Base-by-base conservation (phyloP, 2,329 filamentous ascomycete species). In the Penicillium psychrosexuale region DNA sequence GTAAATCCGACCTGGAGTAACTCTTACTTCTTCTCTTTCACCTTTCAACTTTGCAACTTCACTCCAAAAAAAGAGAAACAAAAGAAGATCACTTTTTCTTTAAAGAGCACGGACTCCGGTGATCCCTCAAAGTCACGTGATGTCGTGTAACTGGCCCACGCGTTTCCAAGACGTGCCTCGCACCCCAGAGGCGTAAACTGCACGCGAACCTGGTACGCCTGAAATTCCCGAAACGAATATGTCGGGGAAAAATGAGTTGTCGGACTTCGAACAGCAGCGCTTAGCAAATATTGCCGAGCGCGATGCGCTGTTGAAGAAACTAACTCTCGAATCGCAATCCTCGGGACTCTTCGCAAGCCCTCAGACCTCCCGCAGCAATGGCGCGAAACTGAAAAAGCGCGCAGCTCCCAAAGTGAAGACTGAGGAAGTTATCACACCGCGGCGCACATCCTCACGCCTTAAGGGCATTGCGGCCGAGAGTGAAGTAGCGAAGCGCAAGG, bases 251-350 rank as follows among this genome's bases (percentile, higher is more conserved):
- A 70, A 76, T 30, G 82, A 82, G 34, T 77, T 95, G 64, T 95
- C 89, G 73, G 90, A 91, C 37, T 97, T 96, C 73, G 92, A 96
- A 78, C 86, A 87, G 65, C 86, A 90, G 63, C 83, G 92, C 0
- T 83, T 90, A 15, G 90, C 91, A 57, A 96, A 96, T 62, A 95
- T 96, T 38, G 90, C 87, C 0, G 86, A 89, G 51, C 94, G 95
- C 64, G 88, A 93, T 72, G 90, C 87, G 69, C 80, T 96, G 0
- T 75, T 97, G 0, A 89, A 89, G 56, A 88, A 91, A 56, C 82
- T 96, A 1, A 87, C 88, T 34, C 77, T 83, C 61, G 82, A 86
- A 66, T 81, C 83, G 2, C 84, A 84, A 2, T 82, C 88, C 0
- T 85, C 90, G 0, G 87, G 88, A n/a, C 78, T 88, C 11, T 89